A percentile compares a stretch with the other conserved stretches of the same genome.
phyloP scores from a whole-genome alignment of 208 protist species.

The Leishmania aethiopica region DNA sequence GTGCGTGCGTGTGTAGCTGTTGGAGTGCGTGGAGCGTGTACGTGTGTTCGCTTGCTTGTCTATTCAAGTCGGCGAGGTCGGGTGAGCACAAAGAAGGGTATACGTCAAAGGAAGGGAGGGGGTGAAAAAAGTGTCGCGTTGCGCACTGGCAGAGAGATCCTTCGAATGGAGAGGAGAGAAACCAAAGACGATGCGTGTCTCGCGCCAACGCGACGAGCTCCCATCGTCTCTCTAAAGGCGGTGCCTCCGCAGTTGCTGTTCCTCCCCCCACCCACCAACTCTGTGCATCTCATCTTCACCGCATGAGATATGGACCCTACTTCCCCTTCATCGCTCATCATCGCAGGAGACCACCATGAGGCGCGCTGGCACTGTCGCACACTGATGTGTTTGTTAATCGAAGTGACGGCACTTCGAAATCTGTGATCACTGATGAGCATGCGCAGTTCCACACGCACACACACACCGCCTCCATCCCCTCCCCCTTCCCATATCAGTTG shows the following conservation, averaged over 20 bases:
- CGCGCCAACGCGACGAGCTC: not conserved
- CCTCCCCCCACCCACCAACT: not conserved
- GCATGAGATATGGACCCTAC: not conserved
- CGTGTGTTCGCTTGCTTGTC: not conserved
- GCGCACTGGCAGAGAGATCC: not conserved
- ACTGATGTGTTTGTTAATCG: not conserved
- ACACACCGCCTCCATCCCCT: not conserved
- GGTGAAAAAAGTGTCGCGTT: not conserved
- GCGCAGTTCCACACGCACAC: not conserved
- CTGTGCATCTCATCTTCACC: not conserved
- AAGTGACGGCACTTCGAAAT: not conserved
- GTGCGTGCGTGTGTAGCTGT: slow-evolving; percentile 1
- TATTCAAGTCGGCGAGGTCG: not conserved
- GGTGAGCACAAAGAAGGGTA: not conserved
- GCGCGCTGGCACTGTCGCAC: not conserved
- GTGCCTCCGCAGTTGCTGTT: not conserved
- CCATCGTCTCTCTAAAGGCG: not conserved
- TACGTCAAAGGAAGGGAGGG: not conserved
- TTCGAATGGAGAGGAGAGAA: not conserved
- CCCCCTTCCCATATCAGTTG: not conserved
- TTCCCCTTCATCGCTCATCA: not conserved
- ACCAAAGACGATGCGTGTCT: not conserved
- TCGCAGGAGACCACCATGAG: not conserved
- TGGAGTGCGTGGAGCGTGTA: slow-evolving; percentile 1
- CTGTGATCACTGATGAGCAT: not conserved